Base-by-base conservation (phyloP, 2,329 filamentous ascomycete genomes). In the Tolypocladium endophyticum region DNA sequence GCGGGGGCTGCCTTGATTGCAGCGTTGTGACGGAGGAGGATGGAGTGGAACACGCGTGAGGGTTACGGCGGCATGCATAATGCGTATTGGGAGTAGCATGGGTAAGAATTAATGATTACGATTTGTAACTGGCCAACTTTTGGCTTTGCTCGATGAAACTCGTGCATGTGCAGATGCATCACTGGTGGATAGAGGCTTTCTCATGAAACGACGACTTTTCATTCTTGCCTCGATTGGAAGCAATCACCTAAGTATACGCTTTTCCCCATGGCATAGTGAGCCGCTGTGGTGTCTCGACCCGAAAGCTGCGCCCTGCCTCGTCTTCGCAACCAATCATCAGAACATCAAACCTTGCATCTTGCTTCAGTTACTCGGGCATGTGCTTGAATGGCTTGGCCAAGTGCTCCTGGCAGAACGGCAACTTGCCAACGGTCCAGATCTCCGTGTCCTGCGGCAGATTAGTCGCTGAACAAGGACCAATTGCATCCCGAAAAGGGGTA, bases 341-440 rank as follows among this genome's bases (percentile, higher is more conserved):
- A 41, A 56, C 56, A 35, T 25, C 20, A 38, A 20, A 41, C 3
- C 38, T 4, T 12, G 4, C 20, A 4, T 25, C 16, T 12, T 20
- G 25, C 30, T 7, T 36, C n/a, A 25, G 20, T 72, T 80, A 84
- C 70, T 83, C 70, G 16, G 84, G 85, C 85, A 88, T 87, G 71
- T 85, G 74, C 68, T 80, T 71, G 71, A 87, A 87, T 3, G 84
- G 77, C 71, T 87, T 82, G 56, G 76, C 82, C 62, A 88, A 77
- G 65, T 81, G 73, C 77, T 88, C 86, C 76, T 83, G 78, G 77
- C 85, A 86, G 77, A 88, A 88, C 20, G 86, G 85, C 64, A 88
- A 79, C 80, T 88, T 88, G 76, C 82, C 72, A 63, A 77, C 81
- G 56, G 84, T 86, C 85, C 86, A 88, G 74, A 88, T 88, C 75